phyloP scores from a whole-genome alignment of 495 filamentous ascomycete species.

The Cercophora samala region DNA sequence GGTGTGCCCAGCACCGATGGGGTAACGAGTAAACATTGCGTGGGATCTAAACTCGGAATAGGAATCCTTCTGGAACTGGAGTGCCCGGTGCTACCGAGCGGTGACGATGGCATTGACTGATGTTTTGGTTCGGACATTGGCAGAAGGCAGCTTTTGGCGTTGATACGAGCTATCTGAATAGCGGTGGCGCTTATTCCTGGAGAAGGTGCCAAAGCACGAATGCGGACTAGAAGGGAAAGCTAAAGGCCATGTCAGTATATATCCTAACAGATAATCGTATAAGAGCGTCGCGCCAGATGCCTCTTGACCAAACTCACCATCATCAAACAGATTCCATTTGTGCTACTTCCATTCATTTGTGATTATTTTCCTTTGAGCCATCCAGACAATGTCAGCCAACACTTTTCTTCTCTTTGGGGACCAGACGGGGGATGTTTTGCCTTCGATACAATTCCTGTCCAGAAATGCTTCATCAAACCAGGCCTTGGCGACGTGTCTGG shows the following conservation, averaged over 20 bases:
- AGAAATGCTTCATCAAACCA: constrained; percentile 5
- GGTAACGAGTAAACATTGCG: background rate
- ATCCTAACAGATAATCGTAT: background rate
- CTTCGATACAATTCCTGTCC: constrained; percentile 14
- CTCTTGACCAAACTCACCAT: background rate
- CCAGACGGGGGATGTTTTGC: constrained; percentile 21
- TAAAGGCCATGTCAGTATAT: background rate
- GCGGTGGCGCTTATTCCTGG: background rate
- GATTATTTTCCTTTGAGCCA: background rate
- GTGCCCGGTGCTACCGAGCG: background rate
- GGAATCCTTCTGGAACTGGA: background rate
- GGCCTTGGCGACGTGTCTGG: constrained; percentile 13
- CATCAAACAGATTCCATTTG: background rate
- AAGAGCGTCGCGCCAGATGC: background rate
- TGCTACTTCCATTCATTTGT: background rate
- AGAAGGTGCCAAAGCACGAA: background rate
- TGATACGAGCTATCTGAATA: background rate
- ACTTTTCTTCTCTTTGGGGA: constrained; percentile 23
- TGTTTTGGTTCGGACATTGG: background rate
- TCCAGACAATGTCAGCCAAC: constrained; percentile 14
- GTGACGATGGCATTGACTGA: background rate
- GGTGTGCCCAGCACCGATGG: background rate
- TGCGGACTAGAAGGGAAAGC: background rate
- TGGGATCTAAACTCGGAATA: background rate
- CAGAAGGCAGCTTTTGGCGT: background rate